Percentiles rank a stretch among this genome's conserved stretches.
Evolutionary conservation across 2,329 filamentous ascomycete genomes (phyloP).

Genomic region (Talaromyces islandicus): DNA sequence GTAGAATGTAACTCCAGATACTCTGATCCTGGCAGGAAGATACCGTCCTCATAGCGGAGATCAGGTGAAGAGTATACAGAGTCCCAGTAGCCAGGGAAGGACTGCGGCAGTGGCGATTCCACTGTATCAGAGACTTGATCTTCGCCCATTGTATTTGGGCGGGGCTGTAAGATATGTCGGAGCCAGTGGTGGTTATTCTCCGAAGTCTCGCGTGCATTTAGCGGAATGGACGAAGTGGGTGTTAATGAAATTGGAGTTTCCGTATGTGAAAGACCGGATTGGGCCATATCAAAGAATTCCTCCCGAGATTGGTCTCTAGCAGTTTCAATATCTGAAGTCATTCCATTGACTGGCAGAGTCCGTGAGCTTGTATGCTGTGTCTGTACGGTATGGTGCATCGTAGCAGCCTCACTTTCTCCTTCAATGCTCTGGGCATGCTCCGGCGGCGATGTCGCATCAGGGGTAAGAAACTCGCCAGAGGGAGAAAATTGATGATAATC

Average conservation of each 20-base stretch:
- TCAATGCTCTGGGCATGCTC: not conserved
- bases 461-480: not conserved
- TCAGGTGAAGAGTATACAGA: not conserved
- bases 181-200: not conserved
- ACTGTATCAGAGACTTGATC: not conserved
- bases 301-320: not conserved
- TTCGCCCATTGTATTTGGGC: not conserved
- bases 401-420: not conserved
- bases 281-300: not conserved
- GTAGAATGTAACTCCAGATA: slow-evolving; percentile 3
- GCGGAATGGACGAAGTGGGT: not conserved
- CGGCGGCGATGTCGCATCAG: not conserved
- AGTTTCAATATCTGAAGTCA: not conserved
- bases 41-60: not conserved
- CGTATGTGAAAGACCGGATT: not conserved
- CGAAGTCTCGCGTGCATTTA: not conserved
- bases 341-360: not conserved
- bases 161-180: not conserved
- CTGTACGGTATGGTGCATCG: not conserved
- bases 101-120: not conserved
- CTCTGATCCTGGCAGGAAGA: slow-evolving; percentile 1
- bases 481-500: slow-evolving; percentile 2
- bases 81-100: not conserved
- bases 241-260: not conserved
- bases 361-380: not conserved